These are phyloP conservation scores for Bothriochloa decipiens DNA, from an alignment of 176 grass and related monocot species.

Conservation along the genomic window DNA sequence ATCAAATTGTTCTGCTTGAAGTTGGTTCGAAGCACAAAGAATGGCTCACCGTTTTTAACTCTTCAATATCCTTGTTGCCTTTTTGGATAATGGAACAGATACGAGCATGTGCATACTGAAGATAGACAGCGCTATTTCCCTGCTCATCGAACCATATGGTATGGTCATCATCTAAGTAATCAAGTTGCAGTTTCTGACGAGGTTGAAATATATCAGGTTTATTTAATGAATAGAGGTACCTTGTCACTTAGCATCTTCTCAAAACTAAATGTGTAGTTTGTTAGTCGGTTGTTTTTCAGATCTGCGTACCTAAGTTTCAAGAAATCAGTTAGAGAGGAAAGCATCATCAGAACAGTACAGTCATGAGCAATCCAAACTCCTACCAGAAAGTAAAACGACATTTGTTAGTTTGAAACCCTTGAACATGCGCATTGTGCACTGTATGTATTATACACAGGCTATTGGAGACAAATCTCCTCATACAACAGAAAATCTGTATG, in stretches of 20 bases:
- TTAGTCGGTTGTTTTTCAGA: slow-evolving; percentile 80
- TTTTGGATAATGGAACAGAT: slow-evolving; percentile 70
- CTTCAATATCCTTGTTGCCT: slow-evolving; percentile 58
- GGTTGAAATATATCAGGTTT: background rate
- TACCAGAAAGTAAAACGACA: too few relatives aligned
- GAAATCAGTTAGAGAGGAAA: background rate
- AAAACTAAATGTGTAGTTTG: slow-evolving; percentile 71
- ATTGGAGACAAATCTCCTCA: background rate
- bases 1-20: too few relatives aligned
- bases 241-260: slow-evolving; percentile 81
- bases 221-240: slow-evolving; percentile 31
- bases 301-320: slow-evolving; percentile 67
- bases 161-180: background rate
- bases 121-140: slow-evolving; percentile 72
- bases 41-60: slow-evolving; percentile 46
- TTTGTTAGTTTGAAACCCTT: too few relatives aligned
- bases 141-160: slow-evolving; percentile 25
- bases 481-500: background rate
- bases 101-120: slow-evolving; percentile 71
- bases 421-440: too few relatives aligned
- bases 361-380: too few relatives aligned
- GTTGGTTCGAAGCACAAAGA: background rate
- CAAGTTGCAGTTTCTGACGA: background rate
- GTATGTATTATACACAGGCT: background rate
- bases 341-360: too few relatives aligned